Conservation (phyloP, 2,329 filamentous ascomycete species). For the Fusarium foetens region DNA sequence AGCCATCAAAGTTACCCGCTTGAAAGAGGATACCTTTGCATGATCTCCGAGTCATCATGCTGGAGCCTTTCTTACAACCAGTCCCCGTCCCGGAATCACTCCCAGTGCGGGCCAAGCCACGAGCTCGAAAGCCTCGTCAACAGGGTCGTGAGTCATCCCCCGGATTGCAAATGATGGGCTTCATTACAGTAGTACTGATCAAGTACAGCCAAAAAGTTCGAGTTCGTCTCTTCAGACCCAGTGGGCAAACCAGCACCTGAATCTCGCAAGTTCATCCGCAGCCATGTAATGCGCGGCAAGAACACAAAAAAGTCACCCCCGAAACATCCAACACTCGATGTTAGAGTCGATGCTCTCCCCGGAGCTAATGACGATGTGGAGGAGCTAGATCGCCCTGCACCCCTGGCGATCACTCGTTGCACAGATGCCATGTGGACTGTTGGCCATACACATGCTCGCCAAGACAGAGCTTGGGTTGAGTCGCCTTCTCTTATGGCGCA, state of each 20-base stretch:
- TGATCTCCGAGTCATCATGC: constrained; percentile 17
- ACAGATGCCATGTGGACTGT: constrained; percentile 7
- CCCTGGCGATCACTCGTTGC: not conserved
- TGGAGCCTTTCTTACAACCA: constrained; percentile 14
- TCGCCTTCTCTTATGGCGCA: constrained; percentile 26
- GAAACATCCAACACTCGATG: not conserved
- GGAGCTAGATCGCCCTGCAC: not conserved
- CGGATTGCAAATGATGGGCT: not conserved
- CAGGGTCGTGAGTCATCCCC: constrained; percentile 7
- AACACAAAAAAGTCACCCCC: constrained; percentile 28
- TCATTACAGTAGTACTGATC: not conserved
- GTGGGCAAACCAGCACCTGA: constrained; percentile 39
- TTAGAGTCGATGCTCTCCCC: not conserved
- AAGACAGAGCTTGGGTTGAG: constrained; percentile 27
- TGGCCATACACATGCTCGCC: not conserved
- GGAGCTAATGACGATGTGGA: not conserved
- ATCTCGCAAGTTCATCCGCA: constrained; percentile 44
- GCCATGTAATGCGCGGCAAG: constrained; percentile 45
- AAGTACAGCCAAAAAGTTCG: constrained; percentile 39
- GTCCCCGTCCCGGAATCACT: not conserved
- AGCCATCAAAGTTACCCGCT: rapidly evolving
- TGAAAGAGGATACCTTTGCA: not conserved
- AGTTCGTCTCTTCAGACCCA: constrained; percentile 42
- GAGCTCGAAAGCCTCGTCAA: constrained; percentile 2
- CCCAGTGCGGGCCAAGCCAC: not conserved